Evolutionary conservation across 192 early-diverging fungal species (phyloP), one percentile per base, ranked within the genome.

Genomic region (Coemansia sp.): DNA sequence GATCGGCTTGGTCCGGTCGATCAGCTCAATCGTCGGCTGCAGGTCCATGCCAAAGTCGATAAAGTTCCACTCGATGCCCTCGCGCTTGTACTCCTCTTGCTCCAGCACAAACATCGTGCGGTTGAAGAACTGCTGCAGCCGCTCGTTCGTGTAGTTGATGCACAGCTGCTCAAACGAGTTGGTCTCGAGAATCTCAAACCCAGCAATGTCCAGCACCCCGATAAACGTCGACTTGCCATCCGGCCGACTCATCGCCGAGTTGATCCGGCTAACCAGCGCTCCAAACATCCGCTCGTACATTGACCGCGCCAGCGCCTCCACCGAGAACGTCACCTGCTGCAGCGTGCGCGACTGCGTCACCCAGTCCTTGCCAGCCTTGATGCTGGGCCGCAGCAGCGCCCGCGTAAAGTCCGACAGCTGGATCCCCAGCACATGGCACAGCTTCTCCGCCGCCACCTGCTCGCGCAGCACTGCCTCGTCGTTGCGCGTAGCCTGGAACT

Each of bases 71-170:
- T 98, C 95, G 71, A 99, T 99, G 72, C 93, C 93, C 74, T 99
- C 97, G 24, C 89, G 87, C 75, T 90, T 87, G 87, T 99, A 99
- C 86, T 99, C 97, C 75, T 97, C 95, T 78, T 99, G 97, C 76
- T 99, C 97, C 12, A 98, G 85, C 60, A 96, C 93, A 84, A 99
- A 99, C 96, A 98, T 99, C 75, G 95, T 93, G 83, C 98, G 96
- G 86, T 98, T 99, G 87, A 99, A 99, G 84, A 99, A 97, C 79
- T 99, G 97, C 80, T 99, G 97, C 20, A 99, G 89, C 65, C 91
- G 92, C 81, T 99, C 97, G 79, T 99, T 99, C 43, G 96, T 97
- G 76, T 99, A 99, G 85, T 99, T 99, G 89, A 99, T 99, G 84
- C 95, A 97, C 38, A 99, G 87, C 79, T 99, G 97, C 78, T 99